Conservation (phyloP, 139 green algal genomes). For the Chlamydomonas eustigma region DNA sequence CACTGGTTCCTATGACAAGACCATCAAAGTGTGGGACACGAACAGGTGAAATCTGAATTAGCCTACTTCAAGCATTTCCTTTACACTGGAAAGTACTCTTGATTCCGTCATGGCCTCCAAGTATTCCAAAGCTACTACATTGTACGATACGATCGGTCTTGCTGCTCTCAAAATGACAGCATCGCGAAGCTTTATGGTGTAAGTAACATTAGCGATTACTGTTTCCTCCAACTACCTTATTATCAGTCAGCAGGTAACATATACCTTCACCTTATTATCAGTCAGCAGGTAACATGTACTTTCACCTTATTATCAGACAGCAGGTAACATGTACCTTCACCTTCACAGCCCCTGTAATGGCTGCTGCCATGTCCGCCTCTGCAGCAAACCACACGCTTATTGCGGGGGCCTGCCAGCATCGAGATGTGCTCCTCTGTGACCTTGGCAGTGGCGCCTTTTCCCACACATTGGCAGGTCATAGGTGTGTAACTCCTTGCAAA, state of each 20-base stretch:
- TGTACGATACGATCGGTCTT: no score
- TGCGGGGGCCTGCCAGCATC: conserved; percentile 48
- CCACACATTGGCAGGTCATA: conserved; percentile 74
- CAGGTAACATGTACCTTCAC: conserved; percentile 53
- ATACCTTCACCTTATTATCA: conserved; percentile 62
- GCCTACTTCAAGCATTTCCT: no score
- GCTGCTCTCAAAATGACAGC: no score
- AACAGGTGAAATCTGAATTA: conserved; percentile 58
- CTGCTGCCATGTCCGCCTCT: conserved; percentile 62
- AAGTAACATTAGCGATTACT: no score
- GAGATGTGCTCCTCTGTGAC: conserved; percentile 67
- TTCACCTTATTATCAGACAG: conserved; percentile 32
- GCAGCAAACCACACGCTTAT: conserved; percentile 61
- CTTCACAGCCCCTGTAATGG: conserved; percentile 56
- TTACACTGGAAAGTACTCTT: not conserved
- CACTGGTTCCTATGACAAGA: conserved; percentile 59
- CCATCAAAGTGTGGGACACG: conserved; percentile 76
- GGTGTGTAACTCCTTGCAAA: no score
- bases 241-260: conserved; percentile 42
- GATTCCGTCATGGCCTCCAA: no score
- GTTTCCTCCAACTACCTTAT: no score
- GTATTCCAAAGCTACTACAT: no score
- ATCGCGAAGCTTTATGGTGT: no score
- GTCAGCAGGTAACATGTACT: no score
- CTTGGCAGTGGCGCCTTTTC: conserved; percentile 57